Evolutionary conservation across 768 basidiomycete genomes (phyloP).

Genomic region (Lentinus tigrinus): DNA sequence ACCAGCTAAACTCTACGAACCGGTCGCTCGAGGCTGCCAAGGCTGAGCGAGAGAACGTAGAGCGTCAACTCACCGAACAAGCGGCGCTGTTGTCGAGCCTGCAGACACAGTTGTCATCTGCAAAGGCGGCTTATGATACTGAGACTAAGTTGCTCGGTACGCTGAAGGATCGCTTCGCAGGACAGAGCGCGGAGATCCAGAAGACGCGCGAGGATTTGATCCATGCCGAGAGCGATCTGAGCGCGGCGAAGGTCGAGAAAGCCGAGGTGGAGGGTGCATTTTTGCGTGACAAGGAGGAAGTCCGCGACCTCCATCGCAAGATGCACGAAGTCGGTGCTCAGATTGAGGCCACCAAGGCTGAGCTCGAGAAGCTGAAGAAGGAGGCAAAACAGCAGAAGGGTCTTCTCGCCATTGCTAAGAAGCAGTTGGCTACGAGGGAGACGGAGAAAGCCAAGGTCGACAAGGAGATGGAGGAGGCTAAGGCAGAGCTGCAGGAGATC

Average conservation of each 20-base stretch:
- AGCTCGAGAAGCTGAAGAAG: constrained; percentile 86
- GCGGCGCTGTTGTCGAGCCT: constrained; percentile 75
- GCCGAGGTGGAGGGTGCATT: constrained; percentile 85
- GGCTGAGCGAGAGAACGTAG: constrained; percentile 63
- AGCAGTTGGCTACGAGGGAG: constrained; percentile 87
- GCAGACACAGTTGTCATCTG: constrained; percentile 79
- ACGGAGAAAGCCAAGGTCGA: constrained; percentile 66
- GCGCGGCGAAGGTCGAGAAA: constrained; percentile 86
- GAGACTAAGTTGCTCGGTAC: constrained; percentile 70
- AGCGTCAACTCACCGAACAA: constrained; percentile 63
- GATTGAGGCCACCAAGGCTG: constrained; percentile 64
- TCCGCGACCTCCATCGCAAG: constrained; percentile 77
- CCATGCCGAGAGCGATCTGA: constrained; percentile 87
- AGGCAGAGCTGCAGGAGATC: constrained; percentile 49
- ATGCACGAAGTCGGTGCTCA: constrained; percentile 81
- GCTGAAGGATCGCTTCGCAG: constrained; percentile 64
- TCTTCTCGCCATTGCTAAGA: constrained; percentile 88
- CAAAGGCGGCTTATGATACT: constrained; percentile 82
- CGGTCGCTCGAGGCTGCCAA: constrained; percentile 65
- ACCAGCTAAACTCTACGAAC: constrained; percentile 80
- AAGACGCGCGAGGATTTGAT: constrained; percentile 79
- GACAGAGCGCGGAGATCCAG: constrained; percentile 71
- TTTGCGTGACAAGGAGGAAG: constrained; percentile 92
- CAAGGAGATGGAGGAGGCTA: constrained; percentile 70
- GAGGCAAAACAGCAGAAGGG: constrained; percentile 97